Base-by-base conservation (phyloP, 2,329 filamentous ascomycete genomes). In the Penicillium crustosum region DNA sequence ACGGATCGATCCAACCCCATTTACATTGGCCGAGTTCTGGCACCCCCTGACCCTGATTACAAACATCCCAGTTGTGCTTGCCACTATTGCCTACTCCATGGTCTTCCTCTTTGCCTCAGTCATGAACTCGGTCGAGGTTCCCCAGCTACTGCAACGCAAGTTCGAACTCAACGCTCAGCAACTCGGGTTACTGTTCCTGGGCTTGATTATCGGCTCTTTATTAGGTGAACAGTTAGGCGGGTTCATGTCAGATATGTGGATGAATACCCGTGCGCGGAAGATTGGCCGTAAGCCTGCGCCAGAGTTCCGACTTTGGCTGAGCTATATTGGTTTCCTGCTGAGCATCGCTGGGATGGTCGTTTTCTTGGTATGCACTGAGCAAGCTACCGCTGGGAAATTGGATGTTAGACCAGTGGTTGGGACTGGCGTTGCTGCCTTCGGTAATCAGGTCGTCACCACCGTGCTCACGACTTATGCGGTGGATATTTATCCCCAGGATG, bases 381-480 rank as follows among this genome's bases (percentile, higher is more conserved):
- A 80, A 12, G 79, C 81, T 0, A 58, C 69, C 0, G 63, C 71
- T 0, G 69, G 73, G 0, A 67, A 77, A 6, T 87, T 82, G 80
- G 82, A 83, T 33, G 78, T 86, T 6, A 82, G 79, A 0, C 85
- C 85, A 0, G 70, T 86, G 7, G 65, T 86, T 7, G 84, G 84
- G 6, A 79, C 78, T 6, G 84, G 77, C 2, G 79, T 83, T 62
- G 77, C 76, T 0, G 80, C 79, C 0, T 81, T 78, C 8, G 85
- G 85, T 0, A 86, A 86, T 60, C 85, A 87, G 72, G 81, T 88
- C 31, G 78, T 87, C 7, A 86, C 85, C 1, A 87, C 85, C 0
- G 80, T 86, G 0, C 66, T 86, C 51, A 82, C 85, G 31, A 87
- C 85, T 0, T 87, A 72, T 65, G 80, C 83, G 0, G 81, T 87